Percentiles rank a stretch among this genome's conserved stretches.
Conservation (phyloP, 2,329 filamentous ascomycete genomes). For the Penicillium frequentans region DNA sequence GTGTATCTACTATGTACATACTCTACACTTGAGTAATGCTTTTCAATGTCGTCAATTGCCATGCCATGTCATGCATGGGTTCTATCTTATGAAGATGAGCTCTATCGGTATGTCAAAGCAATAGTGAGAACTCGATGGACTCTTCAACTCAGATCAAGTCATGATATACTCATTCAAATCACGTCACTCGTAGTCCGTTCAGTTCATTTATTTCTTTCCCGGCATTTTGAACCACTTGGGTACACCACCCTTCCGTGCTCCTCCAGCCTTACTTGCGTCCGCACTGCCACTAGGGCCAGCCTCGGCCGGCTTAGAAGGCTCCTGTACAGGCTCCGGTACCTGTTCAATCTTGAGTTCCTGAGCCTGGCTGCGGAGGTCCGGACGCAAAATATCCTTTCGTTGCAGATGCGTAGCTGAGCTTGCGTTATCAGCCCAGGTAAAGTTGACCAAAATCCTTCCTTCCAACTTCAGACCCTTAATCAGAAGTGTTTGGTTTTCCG, state of each 20-base stretch:
- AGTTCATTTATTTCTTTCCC: slow-evolving; percentile 62
- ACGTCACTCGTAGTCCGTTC: background rate
- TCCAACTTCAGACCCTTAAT: slow-evolving; percentile 71
- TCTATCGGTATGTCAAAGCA: background rate
- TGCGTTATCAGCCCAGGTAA: slow-evolving; percentile 70
- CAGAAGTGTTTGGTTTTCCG: slow-evolving; percentile 51
- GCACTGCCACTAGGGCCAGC: slow-evolving; percentile 30
- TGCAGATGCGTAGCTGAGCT: slow-evolving; percentile 54
- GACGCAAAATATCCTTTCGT: slow-evolving; percentile 58
- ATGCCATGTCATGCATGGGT: background rate
- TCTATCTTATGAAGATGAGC: background rate
- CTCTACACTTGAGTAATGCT: background rate
- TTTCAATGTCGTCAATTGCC: background rate
- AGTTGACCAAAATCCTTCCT: slow-evolving; percentile 70
- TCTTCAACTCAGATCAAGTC: background rate
- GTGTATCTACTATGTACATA: background rate
- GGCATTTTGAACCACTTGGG: slow-evolving; percentile 74
- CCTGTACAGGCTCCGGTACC: slow-evolving; percentile 52
- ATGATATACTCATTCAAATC: background rate
- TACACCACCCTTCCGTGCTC: slow-evolving; percentile 40
- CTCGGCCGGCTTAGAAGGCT: slow-evolving; percentile 6
- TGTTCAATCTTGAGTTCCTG: slow-evolving; percentile 59
- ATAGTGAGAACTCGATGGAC: background rate
- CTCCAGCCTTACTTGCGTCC: slow-evolving; percentile 31
- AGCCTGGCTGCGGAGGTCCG: slow-evolving; percentile 62